Base-by-base conservation (phyloP, 306 rosid genomes). In the Sindora glabra region DNA sequence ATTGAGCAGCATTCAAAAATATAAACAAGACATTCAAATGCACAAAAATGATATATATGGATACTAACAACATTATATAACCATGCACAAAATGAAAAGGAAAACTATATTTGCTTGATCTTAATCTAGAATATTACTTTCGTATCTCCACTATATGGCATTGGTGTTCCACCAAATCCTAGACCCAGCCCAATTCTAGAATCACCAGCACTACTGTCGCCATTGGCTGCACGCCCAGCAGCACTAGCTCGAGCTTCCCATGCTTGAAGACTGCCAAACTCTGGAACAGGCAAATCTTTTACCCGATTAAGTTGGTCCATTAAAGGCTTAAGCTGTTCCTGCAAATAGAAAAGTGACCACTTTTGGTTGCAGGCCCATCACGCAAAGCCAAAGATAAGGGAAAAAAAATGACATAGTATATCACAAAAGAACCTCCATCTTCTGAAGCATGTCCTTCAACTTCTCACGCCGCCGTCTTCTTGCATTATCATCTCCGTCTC, bases 111-210 rank as follows among this genome's bases (percentile, higher is more conserved):
- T 42, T 22, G 61, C 42, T 59, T 50, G 38, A 70, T 21, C 65
- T 34, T 25, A 39, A 48, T 58, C 9, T 39, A 60, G 10, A 60
- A 56, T 26, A 47, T 74, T 79, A 91, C 98, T 87, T 92, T 83
- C n/a, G 98, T 92, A 70, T 92, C 98, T 50, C 95, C 98, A 65
- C 77, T 72, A 77, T 83, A 83, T 66, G 98, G 98, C 89, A 91
- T 75, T 50, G 92, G 81, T 1, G 95, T 80, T 72, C 96, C 97
- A 76, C 85, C 77, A 55, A 83, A 85, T 26, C 89, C 96, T 61
- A 81, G 24, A 47, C 78, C 86, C 30, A 79, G 82, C 15, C 92
- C 74, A 22, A 86, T 74, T 81, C 77, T 88, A 59, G 95, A 79
- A 41, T 95, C 96, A 69, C 89, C 86, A 42, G 33, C 73, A 48